A percentile compares a stretch with the other conserved stretches of the same genome.
Evolutionary conservation across 352 stramenopile genomes (phyloP).

Genomic region (Phytophthora pisi): DNA sequence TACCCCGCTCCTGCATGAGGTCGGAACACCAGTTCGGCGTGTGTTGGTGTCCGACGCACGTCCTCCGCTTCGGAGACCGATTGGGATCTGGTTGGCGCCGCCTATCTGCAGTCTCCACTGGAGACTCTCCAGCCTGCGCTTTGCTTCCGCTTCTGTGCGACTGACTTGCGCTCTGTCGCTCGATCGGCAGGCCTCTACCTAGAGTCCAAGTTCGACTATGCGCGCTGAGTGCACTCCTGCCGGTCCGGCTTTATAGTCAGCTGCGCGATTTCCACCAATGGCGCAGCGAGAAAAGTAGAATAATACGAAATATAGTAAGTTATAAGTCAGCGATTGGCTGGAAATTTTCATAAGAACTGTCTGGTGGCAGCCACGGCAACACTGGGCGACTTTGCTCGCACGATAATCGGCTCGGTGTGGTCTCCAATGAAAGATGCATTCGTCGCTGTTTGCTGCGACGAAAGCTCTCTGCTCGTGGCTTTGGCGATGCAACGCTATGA

Average conservation of each 20-base stretch:
- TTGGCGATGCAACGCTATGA: neutral
- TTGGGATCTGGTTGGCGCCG: constrained; percentile 23
- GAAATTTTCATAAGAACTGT: constrained; percentile 23
- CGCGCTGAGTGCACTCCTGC: neutral
- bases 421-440: constrained; percentile 2
- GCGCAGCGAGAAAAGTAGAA: neutral
- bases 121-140: constrained; percentile 14
- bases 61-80: constrained; percentile 23
- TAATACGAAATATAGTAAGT: constrained; percentile 3
- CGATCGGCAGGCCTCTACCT: constrained; percentile 25
- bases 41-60: constrained; percentile 12
- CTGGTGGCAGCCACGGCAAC: constrained; percentile 19
- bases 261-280: neutral
- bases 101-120: constrained; percentile 24
- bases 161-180: constrained; percentile 21
- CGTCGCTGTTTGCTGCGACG: constrained; percentile 1
- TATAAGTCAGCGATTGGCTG: constrained; percentile 31
- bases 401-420: constrained; percentile 17
- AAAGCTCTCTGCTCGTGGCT: neutral
- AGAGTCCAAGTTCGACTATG: constrained; percentile 13
- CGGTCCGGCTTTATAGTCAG: constrained; percentile 33
- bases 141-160: constrained; percentile 23
- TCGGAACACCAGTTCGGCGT: constrained; percentile 23
- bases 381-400: constrained; percentile 11
- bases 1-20: constrained; percentile 22